Base-by-base conservation (phyloP, 1,139 yeast genomes). In the Blastobotrys aristatus region DNA sequence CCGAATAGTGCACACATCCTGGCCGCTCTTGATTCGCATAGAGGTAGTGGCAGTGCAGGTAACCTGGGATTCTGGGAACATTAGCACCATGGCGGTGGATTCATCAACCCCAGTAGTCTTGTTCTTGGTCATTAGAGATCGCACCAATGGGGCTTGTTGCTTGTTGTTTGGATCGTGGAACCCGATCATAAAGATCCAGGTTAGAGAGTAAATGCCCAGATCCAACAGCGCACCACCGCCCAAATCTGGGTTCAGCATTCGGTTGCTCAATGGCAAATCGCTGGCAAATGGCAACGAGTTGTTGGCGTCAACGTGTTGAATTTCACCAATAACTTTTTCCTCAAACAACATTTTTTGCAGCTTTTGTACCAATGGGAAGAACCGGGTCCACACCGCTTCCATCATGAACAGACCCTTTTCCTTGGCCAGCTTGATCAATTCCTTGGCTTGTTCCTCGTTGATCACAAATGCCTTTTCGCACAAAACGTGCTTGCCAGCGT, bases 331-430 rank as follows among this genome's bases (percentile, higher is more conserved):
- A 13, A 69, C 63, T 50, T 70, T 65, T 27, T 77, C 73, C 24
- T 71, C 68, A 53, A 72, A 75, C 29, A 80, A 58, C 50, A 69
- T 63, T 31, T 68, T 51, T 51, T 71, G 66, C 47, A 78, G 63
- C 26, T 67, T 67, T 22, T 59, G 50, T 33, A 74, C 67, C 17
- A 76, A 57, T 1, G 85, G 85, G 67, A 80, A 76, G 58, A 76
- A 80, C 43, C 84, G 67, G 1, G 84, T 76, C 86, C 86, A 80
- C 47, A 80, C 74, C 2, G 78, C 85, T 59, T 80, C 86, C 83
- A 80, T 76, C 47, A 79, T 66, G 55, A 75, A 79, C 45, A 73
- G 66, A 2, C 68, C 64, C 57, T 74, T 71, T 44, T 64, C 57
- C 53, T 66, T 65, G 11, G 84, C 85, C 44, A 73, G 67, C 2